These are phyloP conservation scores for Ophiosphaerella narmari DNA, from an alignment of 2,329 filamentous ascomycete genomes.

Conservation along the genomic window DNA sequence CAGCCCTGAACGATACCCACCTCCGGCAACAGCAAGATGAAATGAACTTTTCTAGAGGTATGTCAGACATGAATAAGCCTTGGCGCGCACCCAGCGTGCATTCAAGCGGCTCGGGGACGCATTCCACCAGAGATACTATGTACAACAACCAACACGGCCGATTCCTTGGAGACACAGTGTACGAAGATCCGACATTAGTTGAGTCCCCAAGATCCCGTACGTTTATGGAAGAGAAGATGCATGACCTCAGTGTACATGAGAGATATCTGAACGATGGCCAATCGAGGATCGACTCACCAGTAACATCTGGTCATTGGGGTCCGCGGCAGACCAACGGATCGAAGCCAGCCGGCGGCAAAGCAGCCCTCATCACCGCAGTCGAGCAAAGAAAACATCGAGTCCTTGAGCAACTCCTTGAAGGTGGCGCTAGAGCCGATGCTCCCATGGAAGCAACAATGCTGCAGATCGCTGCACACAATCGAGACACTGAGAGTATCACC, in stretches of 20 bases:
- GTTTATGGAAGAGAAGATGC: constrained; percentile 30
- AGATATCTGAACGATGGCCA: constrained; percentile 28
- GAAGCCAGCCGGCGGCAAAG: constrained; percentile 40
- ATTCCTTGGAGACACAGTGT: constrained; percentile 28
- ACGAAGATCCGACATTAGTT: constrained; percentile 26
- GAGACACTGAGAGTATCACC: constrained; percentile 34
- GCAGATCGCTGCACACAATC: constrained; percentile 34
- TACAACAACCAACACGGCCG: constrained; percentile 22
- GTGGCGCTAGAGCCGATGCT: constrained; percentile 36
- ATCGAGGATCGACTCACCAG: constrained; percentile 22
- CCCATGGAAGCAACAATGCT: constrained; percentile 39
- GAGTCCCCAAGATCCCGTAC: constrained; percentile 28
- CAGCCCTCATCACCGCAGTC: constrained; percentile 57
- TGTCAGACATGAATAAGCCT: constrained; percentile 31
- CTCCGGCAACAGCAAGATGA: constrained; percentile 19
- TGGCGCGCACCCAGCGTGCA: constrained; percentile 35
- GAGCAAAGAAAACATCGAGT: constrained; percentile 69
- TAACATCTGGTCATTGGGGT: constrained; percentile 19
- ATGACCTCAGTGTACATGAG: constrained; percentile 29
- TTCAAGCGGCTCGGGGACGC: constrained; percentile 22
- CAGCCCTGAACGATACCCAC: constrained; percentile 16
- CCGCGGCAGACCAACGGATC: constrained; percentile 29
- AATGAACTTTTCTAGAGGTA: constrained; percentile 17
- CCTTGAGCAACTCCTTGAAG: constrained; percentile 39
- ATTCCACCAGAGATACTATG: constrained; percentile 34